A percentile compares a stretch with the other conserved stretches of the same genome.
Conservation (phyloP, 2,329 filamentous ascomycete species). For the Aspergillus calidoustus region DNA sequence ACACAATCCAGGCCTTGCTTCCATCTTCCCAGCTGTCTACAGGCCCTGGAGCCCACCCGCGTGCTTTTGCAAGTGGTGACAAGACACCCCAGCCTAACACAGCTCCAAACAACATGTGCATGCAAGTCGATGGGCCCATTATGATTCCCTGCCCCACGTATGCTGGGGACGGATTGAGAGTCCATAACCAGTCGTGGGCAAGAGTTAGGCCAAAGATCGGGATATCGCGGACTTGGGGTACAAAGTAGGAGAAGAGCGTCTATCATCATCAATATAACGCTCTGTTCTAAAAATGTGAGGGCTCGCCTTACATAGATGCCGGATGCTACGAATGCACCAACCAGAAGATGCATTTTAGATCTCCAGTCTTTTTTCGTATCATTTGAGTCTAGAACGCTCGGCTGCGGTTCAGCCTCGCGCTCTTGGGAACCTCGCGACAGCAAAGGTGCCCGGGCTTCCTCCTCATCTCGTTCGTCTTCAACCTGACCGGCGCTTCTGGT, state of each 20-base stretch:
- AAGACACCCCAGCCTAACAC: constrained; percentile 88
- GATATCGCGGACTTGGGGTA: constrained; percentile 82
- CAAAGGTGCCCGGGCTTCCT: constrained; percentile 33
- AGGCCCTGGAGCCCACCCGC: constrained; percentile 86
- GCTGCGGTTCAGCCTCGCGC: constrained; percentile 56
- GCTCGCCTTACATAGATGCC: constrained; percentile 54
- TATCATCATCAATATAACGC: constrained; percentile 45
- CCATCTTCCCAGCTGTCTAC: constrained; percentile 89
- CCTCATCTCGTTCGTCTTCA: constrained; percentile 28
- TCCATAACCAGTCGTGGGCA: constrained; percentile 88
- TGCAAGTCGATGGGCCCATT: constrained; percentile 93
- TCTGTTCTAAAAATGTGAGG: constrained; percentile 11
- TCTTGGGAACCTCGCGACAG: constrained; percentile 41
- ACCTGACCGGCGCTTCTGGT: constrained; percentile 27
- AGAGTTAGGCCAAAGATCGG: constrained; percentile 79
- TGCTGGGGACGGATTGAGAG: constrained; percentile 92
- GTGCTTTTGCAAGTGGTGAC: constrained; percentile 82
- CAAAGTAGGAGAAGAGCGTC: constrained; percentile 86
- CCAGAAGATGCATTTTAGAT: constrained; percentile 63
- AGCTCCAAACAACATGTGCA: constrained; percentile 93
- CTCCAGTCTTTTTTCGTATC: constrained; percentile 61
- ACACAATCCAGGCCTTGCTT: constrained; percentile 98
- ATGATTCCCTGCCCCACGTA: constrained; percentile 98
- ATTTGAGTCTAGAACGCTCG: constrained; percentile 41
- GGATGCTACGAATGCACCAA: constrained; percentile 64